Evolutionary conservation across 208 protist genomes (phyloP).

Genomic region (Kentomonas sorsogonicus): DNA sequence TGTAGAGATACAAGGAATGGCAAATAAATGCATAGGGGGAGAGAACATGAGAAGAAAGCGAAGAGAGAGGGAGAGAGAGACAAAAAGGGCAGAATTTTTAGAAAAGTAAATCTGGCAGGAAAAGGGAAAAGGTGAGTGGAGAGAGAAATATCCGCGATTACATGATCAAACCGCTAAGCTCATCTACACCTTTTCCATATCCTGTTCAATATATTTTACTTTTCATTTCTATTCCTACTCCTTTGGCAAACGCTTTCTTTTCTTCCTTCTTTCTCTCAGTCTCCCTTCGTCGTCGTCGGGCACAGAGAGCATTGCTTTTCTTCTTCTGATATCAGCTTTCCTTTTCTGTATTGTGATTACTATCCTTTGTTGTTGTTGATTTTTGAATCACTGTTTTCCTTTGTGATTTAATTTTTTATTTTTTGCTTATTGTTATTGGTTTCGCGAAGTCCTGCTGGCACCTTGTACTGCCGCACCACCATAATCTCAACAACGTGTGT

Average conservation of each 20-base stretch:
- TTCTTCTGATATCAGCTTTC: too few species aligned
- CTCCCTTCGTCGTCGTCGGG: background rate
- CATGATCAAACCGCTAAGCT: too few species aligned
- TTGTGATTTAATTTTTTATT: constrained; percentile 9
- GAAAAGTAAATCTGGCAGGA: background rate
- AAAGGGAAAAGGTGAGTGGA: background rate
- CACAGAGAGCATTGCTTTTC: background rate
- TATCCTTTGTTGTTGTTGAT: background rate
- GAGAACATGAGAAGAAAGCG: background rate
- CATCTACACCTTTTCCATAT: too few species aligned
- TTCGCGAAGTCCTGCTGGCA: too few species aligned
- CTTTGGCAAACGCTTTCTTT: background rate
- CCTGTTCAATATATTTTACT: background rate
- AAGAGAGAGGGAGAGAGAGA: constrained; percentile 4
- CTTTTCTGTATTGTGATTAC: too few species aligned
- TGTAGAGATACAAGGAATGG: background rate
- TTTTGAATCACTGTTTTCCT: constrained; percentile 6
- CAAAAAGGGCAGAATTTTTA: constrained; percentile 1
- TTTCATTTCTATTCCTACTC: constrained; percentile 11
- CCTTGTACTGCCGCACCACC: too few species aligned
- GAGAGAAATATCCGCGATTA: constrained; percentile 6
- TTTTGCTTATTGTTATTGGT: too few species aligned
- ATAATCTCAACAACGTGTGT: background rate
- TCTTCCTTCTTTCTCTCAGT: background rate
- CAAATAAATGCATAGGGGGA: background rate